phyloP scores from a whole-genome alignment of 257 asterid species.

The Petrea volubilis region DNA sequence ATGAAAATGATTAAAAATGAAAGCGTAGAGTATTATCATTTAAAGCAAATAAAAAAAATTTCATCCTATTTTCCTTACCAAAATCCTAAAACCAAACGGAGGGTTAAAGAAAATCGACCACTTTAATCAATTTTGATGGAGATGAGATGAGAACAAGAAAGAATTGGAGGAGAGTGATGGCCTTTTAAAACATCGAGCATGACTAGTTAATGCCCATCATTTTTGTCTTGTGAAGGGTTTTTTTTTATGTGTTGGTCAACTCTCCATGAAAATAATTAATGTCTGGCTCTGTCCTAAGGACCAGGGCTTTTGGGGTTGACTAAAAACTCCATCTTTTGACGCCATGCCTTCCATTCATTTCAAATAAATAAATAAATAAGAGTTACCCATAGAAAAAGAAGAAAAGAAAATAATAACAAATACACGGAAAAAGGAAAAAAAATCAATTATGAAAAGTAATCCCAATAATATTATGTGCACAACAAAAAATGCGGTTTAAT shows the following conservation, averaged over 20 bases:
- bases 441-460: not conserved
- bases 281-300: not conserved
- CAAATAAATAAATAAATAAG: not conserved
- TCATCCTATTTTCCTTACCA: no score
- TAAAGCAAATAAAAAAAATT: no score
- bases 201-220: not conserved
- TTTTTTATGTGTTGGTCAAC: not conserved
- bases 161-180: not conserved
- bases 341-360: conserved; percentile 8
- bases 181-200: not conserved
- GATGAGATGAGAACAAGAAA: not conserved
- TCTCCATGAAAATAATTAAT: not conserved
- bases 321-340: conserved; percentile 1
- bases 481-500: no score
- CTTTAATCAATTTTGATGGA: not conserved
- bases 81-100: no score
- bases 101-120: not conserved
- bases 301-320: conserved; percentile 27
- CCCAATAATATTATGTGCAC: not conserved
- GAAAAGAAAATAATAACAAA: no score
- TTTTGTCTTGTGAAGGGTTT: not conserved
- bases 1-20: no score
- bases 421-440: no score
- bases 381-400: not conserved
- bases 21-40: no score